Evolutionary conservation across 805 yeast species (phyloP), one percentile per base, ranked within the genome.

Genomic region (Schizosaccharomyces osmophilus): DNA sequence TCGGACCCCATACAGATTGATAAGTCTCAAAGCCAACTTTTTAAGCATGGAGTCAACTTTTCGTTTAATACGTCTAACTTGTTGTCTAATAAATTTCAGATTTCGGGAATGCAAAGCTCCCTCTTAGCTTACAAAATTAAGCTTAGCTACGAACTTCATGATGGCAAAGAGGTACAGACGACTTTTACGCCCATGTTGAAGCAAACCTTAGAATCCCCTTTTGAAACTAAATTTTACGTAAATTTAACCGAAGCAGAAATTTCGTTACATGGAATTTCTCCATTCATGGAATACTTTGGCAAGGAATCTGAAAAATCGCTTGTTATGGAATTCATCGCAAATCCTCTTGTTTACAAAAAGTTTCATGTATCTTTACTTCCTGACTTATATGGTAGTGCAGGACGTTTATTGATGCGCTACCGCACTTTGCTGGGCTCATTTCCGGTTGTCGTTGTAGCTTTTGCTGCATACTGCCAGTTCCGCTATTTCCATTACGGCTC

Each of bases 151-250:
- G 55, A 42, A 13, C 29, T 36, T 13, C 61, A 63, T 29, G 63
- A 48, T 43, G 32, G 36, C 26, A 11, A 9, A 9, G 48, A n/a
- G 26, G 24, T 29, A 5, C 36, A 22, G n/a, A 45, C 22, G 2
- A 13, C 45, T 6, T 84, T 83, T 66, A 70, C 79, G 24, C 85
- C 95, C 0, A 74, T 87, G 45, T 70, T 85, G 2, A 76, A 87
- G 62, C 95, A 88, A 69, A 78, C 78, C 72, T 73, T 80, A 3
- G 72, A 74, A 11, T 82, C 80, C 43, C 85, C 85, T 0, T 77
- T 73, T 65, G 96, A 89, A 69, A 77, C 87, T 0, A 87, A 87
- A 71, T 89, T 90, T 88, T 85, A 82, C 66, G 71, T 84, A 8
- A 77, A 82, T 62, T 63, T 61, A 11, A 69, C 73, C 5, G 69